Evolutionary conservation across 2,329 filamentous ascomycete genomes (phyloP), one percentile per base, ranked within the genome.

Genomic region (Onygenales sp.): DNA sequence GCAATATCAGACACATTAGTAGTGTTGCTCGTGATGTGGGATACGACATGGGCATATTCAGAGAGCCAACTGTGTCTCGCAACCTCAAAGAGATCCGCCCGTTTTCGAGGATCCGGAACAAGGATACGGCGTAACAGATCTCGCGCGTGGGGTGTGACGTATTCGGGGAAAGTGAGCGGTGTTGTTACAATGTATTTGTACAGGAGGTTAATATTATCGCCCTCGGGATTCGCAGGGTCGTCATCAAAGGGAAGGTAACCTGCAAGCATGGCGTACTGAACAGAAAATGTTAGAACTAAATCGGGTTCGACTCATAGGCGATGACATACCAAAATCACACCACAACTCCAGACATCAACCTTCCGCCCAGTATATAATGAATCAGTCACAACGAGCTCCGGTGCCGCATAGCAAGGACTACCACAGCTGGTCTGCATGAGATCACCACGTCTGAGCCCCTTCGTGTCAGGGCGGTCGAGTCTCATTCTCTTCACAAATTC

Each of bases 181-280:
- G 93, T 98, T 53, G 89, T 94, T 55, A 96, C 92, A 63, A 98
- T 98, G 73, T 98, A 98, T 75, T 97, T 97, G 80, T 98, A 98
- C 32, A 98, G 78, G 9, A 98, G 80, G 69, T 98, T 98, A 75
- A 98, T 98, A 68, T 98, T 98, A 70, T 98, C 93, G 60, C 93
- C 93, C 72, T 98, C 93, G 2, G 93, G 93, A 66, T 98, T 98
- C 45, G 91, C 93, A 58, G 93, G 93, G 64, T 98, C 93, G 67
- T 98, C 93, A 64, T 98, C 93, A 65, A 98, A 98, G 2, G 93
- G 93, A 10, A 98, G 78, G 69, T 98, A 98, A 43, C 93, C 93
- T 41, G 93, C 93, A 63, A 98, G 79, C 93, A 98, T 98, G 54
- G 93, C 93, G 69, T 98, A 98, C 91, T 97, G 64, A n/a, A 65